Conservation (phyloP, 1,284 basidiomycete genomes). For the Cutaneotrichosporon sp. region DNA sequence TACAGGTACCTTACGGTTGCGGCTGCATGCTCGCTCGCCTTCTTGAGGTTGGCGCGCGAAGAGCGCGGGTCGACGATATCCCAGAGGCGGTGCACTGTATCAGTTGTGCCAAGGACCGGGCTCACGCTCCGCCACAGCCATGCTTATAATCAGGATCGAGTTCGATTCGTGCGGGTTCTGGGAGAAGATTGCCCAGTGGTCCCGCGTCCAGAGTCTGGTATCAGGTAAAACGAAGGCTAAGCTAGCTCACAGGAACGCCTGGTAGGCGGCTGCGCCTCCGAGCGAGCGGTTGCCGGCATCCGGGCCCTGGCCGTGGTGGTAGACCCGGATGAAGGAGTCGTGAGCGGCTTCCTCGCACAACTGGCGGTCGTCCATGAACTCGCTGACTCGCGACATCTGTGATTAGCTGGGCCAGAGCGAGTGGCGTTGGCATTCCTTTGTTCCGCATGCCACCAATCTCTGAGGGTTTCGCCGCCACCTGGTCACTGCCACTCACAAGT, state of each 20-base stretch:
- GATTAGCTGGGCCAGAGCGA: background rate
- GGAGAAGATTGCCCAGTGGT: conserved; percentile 43
- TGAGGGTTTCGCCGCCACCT: no score
- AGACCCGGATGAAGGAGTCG: conserved; percentile 44
- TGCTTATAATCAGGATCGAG: conserved; percentile 38
- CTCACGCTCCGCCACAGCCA: conserved; percentile 49
- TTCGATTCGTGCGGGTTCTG: conserved; percentile 37
- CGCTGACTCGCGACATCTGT: background rate
- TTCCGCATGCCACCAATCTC: background rate
- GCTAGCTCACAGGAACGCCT: conserved; percentile 44
- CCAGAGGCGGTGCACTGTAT: conserved; percentile 44
- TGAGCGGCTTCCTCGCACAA: conserved; percentile 41
- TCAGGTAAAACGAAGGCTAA: background rate
- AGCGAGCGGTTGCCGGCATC: conserved; percentile 43
- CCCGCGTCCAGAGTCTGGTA: conserved; percentile 44
- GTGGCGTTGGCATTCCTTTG: background rate
- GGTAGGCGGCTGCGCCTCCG: conserved; percentile 49
- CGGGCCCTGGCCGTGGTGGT: conserved; percentile 35
- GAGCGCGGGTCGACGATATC: conserved; percentile 38
- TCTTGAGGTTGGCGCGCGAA: conserved; percentile 32
- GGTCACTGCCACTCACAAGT: background rate
- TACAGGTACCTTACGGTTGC: conserved; percentile 49
- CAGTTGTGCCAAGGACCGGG: conserved; percentile 9
- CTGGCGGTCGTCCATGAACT: background rate
- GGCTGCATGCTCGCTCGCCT: conserved; percentile 46